A percentile compares a stretch with the other conserved stretches of the same genome.
Evolutionary conservation across 257 asterid genomes (phyloP).

Genomic region (Eustoma russellianum): DNA sequence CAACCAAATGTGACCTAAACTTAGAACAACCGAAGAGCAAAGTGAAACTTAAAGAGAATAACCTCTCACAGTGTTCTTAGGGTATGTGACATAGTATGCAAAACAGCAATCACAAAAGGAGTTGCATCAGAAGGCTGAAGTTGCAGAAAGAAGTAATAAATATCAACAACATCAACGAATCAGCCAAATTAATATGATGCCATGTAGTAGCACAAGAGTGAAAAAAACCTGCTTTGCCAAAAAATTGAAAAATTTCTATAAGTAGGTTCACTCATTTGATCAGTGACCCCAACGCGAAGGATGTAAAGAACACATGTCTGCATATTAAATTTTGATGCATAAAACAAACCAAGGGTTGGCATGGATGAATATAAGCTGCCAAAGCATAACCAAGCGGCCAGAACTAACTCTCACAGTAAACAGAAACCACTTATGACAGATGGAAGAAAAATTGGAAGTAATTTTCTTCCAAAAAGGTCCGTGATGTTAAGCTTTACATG

Average conservation of each 20-base stretch:
- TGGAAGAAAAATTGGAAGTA: not conserved
- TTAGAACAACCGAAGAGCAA: too few species aligned
- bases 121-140: slow-evolving; percentile 74
- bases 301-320: slow-evolving; percentile 95
- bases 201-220: slow-evolving; percentile 16
- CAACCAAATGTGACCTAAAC: too few species aligned
- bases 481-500: too few species aligned
- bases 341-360: slow-evolving; percentile 1
- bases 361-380: not conserved
- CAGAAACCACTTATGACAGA: not conserved
- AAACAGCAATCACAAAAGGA: slow-evolving; percentile 79
- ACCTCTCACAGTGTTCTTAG: slow-evolving; percentile 96
- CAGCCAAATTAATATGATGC: not conserved
- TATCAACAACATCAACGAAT: not conserved
- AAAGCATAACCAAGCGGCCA: not conserved
- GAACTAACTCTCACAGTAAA: not conserved
- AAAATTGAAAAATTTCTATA: slow-evolving; percentile 80
- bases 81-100: slow-evolving; percentile 72
- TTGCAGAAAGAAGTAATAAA: slow-evolving; percentile 40
- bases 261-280: slow-evolving; percentile 95
- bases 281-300: slow-evolving; percentile 84
- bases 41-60: too few species aligned
- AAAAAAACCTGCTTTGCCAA: slow-evolving; percentile 79
- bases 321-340: slow-evolving; percentile 22
- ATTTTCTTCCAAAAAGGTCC: not conserved